Base-by-base conservation (phyloP, 1,139 yeast species). In the Yamadazyma diospyri region DNA sequence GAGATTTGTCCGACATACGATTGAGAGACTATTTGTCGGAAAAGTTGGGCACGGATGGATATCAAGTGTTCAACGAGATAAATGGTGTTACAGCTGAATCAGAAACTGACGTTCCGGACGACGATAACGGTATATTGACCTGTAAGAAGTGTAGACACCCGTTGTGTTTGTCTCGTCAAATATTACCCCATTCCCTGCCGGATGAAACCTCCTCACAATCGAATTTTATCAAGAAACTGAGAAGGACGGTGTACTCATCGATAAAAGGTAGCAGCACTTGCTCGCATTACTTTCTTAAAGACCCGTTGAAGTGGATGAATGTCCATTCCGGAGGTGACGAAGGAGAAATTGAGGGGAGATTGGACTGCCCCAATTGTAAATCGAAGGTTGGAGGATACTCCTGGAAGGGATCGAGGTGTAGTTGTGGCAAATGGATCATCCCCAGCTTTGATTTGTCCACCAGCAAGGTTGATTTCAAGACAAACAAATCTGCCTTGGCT, bases 341-440 rank as follows among this genome's bases (percentile, higher is more conserved):
- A 33, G 76, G 74, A 29, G 81, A 80, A 34, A 50, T 92, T 6
- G 97, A 89, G 53, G 98, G 98, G 2, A 85, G 82, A 49, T 78
- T 92, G 31, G 55, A 62, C 14, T 92, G 99, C 55, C 94, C 94
- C 3, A 30, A 34, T 4, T 92, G 99, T 61, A 64, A 67, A 4
- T 69, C 84, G n/a, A 83, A 82, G 57, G 74, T 82, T 2, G 98
- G 98, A 5, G 89, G 88, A 0, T 92, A 88, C 53, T 78, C 82
- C 42, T 92, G 99, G 99, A 85, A 81, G 52, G 99, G 99, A 0
- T 78, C 89, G 4, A 68, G 94, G 45, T 92, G 99, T 55, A 79
- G 94, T 37, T 92, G 99, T 59, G 97, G 97, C 2, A 77, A 77
- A 47, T 92, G 99, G 99, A 81, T 92, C 67, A 74, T 87, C 5